Base-by-base conservation (phyloP, 2,329 filamentous ascomycete species). In the Chalaropsis ovoidea region DNA sequence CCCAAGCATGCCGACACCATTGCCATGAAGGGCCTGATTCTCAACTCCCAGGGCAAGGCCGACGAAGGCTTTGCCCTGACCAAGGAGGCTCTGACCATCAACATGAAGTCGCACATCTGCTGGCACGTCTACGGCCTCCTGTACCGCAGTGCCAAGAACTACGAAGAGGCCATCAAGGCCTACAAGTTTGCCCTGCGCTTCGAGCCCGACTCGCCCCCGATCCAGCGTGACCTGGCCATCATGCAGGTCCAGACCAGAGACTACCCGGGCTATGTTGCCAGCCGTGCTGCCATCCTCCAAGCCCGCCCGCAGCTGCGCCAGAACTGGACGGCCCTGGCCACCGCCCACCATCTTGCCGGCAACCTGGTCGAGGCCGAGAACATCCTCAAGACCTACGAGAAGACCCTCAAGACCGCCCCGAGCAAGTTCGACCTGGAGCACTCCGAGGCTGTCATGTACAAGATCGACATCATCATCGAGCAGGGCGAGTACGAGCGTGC, bases 21-120 rank as follows among this genome's bases (percentile, higher is more conserved):
- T 78, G 95, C 94, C 65, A 99, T 99, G 94, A 99, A 99, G 79
- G 93, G 94, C 66, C 81, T 99, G 70, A 96, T 97, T 70, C 84
- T 97, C 76, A 97, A 95, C 76, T 87, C 89, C 56, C 88, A 93
- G 76, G 90, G 91, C 71, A 93, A 95, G 77, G 86, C 87, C 39
- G 90, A 96, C 67, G 94, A 99, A 77, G 95, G 95, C 0, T 99
- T 99, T 75, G 84, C 86, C 58, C 82, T 99, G 67, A 93, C 89
- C 72, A 99, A 96, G 78, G 84, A 91, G 70, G 94, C 95, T 42
- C 81, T 99, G 71, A 91, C 88, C 70, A 90, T 92, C 72, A 92
- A 97, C 75, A 97, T 99, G 92, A 96, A 95, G 79, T 96, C 92
- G 72, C 93, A 97, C 77, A 92, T 99, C 72, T 97, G 92, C 81